These are phyloP conservation scores for Fomitiporia mediterranea DNA, from an alignment of 1,284 basidiomycete genomes.

Conservation along the genomic window DNA sequence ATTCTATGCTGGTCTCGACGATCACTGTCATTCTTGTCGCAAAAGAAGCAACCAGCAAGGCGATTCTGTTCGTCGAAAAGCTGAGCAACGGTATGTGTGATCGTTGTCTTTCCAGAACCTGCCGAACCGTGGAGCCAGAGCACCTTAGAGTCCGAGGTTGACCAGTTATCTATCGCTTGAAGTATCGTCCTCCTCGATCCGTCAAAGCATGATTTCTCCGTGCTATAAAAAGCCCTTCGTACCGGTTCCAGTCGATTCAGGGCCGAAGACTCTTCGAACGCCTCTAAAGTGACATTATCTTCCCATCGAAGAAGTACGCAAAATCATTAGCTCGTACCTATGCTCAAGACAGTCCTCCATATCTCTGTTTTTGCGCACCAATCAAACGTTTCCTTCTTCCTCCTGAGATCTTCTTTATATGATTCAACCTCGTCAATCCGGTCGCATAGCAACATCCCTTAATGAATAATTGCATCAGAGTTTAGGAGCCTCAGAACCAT, in stretches of 20 bases:
- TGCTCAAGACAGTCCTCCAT: not conserved
- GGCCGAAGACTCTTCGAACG: no score
- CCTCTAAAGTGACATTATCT: no score
- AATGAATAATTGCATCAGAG: not conserved
- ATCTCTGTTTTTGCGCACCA: constrained; percentile 1
- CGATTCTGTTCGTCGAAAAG: constrained; percentile 27
- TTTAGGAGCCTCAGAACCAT: not conserved
- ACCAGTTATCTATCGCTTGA: not conserved
- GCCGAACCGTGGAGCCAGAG: constrained; percentile 33
- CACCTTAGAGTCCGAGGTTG: constrained; percentile 21
- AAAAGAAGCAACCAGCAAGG: no score
- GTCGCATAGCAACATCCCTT: not conserved
- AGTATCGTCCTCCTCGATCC: not conserved
- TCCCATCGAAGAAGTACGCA: no score
- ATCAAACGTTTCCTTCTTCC: not conserved
- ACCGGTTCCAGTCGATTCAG: no score
- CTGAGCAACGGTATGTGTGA: constrained; percentile 30
- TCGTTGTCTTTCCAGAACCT: constrained; percentile 32
- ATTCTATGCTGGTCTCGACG: not conserved
- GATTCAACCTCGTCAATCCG: not conserved
- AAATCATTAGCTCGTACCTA: no score
- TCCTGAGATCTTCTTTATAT: not conserved
- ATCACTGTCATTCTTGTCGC: not conserved
- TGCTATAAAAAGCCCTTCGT: no score
- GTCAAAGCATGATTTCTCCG: not conserved